These are phyloP conservation scores for Diatrype stigma DNA, from an alignment of 2,329 filamentous ascomycete genomes.

Conservation along the genomic window DNA sequence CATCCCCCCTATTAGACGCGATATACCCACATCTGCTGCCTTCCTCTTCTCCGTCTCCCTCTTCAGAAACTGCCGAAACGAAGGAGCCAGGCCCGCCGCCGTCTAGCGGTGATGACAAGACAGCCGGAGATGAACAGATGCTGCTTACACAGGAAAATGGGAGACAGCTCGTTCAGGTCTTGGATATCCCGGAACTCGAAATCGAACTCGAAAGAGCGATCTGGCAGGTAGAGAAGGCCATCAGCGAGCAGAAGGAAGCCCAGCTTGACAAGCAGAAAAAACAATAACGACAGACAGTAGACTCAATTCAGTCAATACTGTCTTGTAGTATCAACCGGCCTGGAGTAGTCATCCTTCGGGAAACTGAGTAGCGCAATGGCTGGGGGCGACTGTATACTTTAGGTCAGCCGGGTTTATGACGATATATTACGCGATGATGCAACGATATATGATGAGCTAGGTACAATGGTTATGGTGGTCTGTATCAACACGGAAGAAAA, in stretches of 20 bases:
- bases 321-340: too few relatives aligned
- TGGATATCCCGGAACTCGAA: slow-evolving; percentile 66
- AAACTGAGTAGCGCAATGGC: too few relatives aligned
- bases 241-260: slow-evolving; percentile 32
- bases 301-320: too few relatives aligned
- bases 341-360: too few relatives aligned
- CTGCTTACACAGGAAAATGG: slow-evolving; percentile 51
- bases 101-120: slow-evolving; percentile 8
- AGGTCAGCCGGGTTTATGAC: too few relatives aligned
- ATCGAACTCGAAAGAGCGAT: slow-evolving; percentile 72
- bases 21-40: slow-evolving; percentile 53
- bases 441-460: slow-evolving; percentile 6
- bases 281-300: not conserved
- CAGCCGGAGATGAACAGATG: slow-evolving; percentile 38
- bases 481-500: slow-evolving; percentile 7
- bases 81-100: slow-evolving; percentile 16
- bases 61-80: slow-evolving; percentile 22
- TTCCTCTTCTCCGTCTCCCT: slow-evolving; percentile 19
- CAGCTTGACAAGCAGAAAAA: slow-evolving; percentile 4
- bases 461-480: too few relatives aligned
- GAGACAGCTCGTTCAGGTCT: slow-evolving; percentile 53
- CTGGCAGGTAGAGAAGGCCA: slow-evolving; percentile 61
- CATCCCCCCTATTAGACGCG: slow-evolving; percentile 67
- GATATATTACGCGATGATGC: slow-evolving; percentile 6
- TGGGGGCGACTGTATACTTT: too few relatives aligned